Conservation (phyloP, 306 rosid species). For the Senna siamea region DNA sequence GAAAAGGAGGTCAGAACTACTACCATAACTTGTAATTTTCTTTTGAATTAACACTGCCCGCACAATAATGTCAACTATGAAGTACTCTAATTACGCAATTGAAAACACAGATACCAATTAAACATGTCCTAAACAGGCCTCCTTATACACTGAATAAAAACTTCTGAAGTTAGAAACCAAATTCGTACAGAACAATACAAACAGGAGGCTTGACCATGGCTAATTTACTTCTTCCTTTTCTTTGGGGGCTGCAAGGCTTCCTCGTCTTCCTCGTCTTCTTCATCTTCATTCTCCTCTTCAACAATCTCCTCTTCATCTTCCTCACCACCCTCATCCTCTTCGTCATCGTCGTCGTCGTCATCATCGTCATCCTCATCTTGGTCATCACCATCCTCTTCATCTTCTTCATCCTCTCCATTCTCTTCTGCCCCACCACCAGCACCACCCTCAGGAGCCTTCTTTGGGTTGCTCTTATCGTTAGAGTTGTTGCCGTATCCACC, state of each 20-base stretch:
- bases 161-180: constrained; percentile 52
- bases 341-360: constrained; percentile 35
- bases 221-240: constrained; percentile 85
- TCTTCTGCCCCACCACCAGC: constrained; percentile 55
- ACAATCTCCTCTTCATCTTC: constrained; percentile 64
- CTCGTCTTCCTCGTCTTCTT: constrained; percentile 73
- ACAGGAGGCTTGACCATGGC: constrained; percentile 39
- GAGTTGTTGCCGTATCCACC: constrained; percentile 63
- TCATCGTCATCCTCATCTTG: constrained; percentile 49
- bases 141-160: constrained; percentile 49
- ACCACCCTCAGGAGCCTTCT: constrained; percentile 72
- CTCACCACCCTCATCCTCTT: constrained; percentile 47
- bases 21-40: constrained; percentile 8
- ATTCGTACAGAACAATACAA: constrained; percentile 46
- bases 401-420: constrained; percentile 73
- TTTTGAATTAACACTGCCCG: constrained; percentile 43
- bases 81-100: constrained; percentile 60
- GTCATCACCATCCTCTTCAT: constrained; percentile 55
- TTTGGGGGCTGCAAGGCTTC: constrained; percentile 95
- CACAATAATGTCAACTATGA: constrained; percentile 39
- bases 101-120: constrained; percentile 52
- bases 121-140: constrained; percentile 60
- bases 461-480: constrained; percentile 66
- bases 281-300: constrained; percentile 59
- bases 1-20: constrained; percentile 29